These are phyloP conservation scores for Monilinia vaccinii-corymbosi DNA, from an alignment of 2,329 filamentous ascomycete genomes.

Conservation along the genomic window DNA sequence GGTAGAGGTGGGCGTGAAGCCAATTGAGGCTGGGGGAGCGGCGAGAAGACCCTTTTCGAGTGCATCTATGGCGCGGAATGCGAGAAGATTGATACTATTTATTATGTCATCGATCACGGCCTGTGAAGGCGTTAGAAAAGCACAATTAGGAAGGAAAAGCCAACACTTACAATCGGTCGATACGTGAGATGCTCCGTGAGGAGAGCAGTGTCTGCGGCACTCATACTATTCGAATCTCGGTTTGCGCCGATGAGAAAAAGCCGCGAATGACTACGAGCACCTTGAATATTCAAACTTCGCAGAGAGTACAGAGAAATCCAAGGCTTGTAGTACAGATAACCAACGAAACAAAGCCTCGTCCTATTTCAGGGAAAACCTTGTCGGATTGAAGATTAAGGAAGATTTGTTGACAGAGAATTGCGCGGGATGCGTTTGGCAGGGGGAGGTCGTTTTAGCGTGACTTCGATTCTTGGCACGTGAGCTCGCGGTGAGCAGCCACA, in stretches of 20 bases:
- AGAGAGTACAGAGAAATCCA: too few species aligned
- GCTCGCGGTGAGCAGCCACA: not conserved
- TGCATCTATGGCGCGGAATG: conserved; percentile 80
- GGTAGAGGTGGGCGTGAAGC: conserved; percentile 53
- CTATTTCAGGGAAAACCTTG: not conserved
- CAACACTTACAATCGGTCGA: conserved; percentile 67
- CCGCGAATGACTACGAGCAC: too few species aligned
- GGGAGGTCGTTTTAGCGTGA: conserved; percentile 1
- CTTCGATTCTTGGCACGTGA: not conserved
- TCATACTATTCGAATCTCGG: conserved; percentile 15
- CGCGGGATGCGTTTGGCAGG: conserved; percentile 6
- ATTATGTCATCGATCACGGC: conserved; percentile 96
- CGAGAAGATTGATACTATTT: conserved; percentile 88
- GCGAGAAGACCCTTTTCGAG: conserved; percentile 74
- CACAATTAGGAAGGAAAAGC: conserved; percentile 3
- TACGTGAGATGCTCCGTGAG: conserved; percentile 95
- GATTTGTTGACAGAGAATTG: conserved; percentile 4
- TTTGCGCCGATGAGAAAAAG: not conserved
- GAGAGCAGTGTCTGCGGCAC: conserved; percentile 44
- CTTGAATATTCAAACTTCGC: not conserved
- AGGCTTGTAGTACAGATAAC: not conserved
- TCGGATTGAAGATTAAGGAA: not conserved
- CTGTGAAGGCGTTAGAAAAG: conserved; percentile 36
- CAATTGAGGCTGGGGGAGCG: conserved; percentile 65
- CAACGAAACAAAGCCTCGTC: not conserved